phyloP scores from a whole-genome alignment of 306 rosid genomes.

The Hippophae gyantsensis region DNA sequence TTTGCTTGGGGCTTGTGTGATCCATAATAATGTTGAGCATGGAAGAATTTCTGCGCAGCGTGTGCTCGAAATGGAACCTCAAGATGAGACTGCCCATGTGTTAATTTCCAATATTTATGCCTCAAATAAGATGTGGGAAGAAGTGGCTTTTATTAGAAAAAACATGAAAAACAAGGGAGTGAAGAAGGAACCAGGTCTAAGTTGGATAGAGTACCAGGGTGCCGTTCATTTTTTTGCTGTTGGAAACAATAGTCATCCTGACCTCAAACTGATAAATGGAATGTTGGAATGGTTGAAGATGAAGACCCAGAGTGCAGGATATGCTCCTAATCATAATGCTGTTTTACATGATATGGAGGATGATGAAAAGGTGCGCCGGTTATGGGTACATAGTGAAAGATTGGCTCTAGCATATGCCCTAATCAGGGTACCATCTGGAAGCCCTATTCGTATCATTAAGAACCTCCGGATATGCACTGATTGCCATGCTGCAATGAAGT shows the following conservation, averaged over 20 bases:
- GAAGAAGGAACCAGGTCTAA: slow-evolving; percentile 78
- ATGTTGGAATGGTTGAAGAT: slow-evolving; percentile 57
- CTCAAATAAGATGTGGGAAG: slow-evolving; percentile 48
- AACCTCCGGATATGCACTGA: slow-evolving; percentile 78
- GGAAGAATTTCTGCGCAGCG: slow-evolving; percentile 53
- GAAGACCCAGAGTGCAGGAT: slow-evolving; percentile 52
- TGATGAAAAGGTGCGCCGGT: slow-evolving; percentile 59
- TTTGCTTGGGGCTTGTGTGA: slow-evolving; percentile 73
- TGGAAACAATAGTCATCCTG: slow-evolving; percentile 62
- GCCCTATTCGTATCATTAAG: slow-evolving; percentile 61
- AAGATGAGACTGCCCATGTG: slow-evolving; percentile 65
- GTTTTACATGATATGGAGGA: slow-evolving; percentile 66
- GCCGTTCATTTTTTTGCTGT: slow-evolving; percentile 50
- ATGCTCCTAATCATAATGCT: slow-evolving; percentile 42
- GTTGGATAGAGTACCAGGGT: slow-evolving; percentile 74
- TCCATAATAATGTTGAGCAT: slow-evolving; percentile 50
- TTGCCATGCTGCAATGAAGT: slow-evolving; percentile 64
- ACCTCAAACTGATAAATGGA: slow-evolving; percentile 39
- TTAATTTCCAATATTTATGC: slow-evolving; percentile 75
- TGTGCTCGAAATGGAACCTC: slow-evolving; percentile 62
- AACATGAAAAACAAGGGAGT: slow-evolving; percentile 65
- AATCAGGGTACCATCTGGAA: slow-evolving; percentile 48
- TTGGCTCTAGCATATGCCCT: slow-evolving; percentile 72
- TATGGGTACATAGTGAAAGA: slow-evolving; percentile 77
- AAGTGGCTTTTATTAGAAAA: slow-evolving; percentile 54